Evolutionary conservation across 805 yeast species (phyloP), one percentile per base, ranked within the genome.

Genomic region (Barnettozyma sucrosica): DNA sequence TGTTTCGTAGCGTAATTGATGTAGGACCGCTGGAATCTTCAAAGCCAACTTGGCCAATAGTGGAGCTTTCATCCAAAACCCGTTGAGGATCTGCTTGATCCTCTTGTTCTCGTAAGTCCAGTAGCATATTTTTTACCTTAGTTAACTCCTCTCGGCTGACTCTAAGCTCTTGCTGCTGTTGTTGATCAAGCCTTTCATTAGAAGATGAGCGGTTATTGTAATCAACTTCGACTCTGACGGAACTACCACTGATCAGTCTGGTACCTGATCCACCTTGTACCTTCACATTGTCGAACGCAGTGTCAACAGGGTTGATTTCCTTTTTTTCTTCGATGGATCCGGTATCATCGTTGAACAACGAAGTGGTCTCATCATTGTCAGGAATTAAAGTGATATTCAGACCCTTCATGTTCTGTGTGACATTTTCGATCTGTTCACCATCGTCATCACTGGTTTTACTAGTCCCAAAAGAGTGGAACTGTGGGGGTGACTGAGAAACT

Each of bases 171-270:
- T 23, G 24, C 16, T 37, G 26, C 26, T 20, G 18, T n/a, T 14
- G 5, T 19, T n/a, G 24, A n/a, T 25, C 5, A 13, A n/a, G 11
- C 23, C 18, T 11, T 21, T 37, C 26, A 25, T 5, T 26, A 18
- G 20, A 16, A n/a, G 20, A 11, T 7, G 20, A n/a, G n/a, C 25
- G 16, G 33, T 24, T 39, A n/a, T 39, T 14, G 16, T 39, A 39
- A 25, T 39, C 42, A n/a, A 39, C 9, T 23, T 39, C 42, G 7
- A 25, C 42, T 24, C n/a, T n/a, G n/a, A 39, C 42, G 16, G 42
- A 39, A 21, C 42, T 39, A 13, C 42, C 42, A 26, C 42, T 39
- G 10, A 25, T 14, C 21, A 25, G 11, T 25, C 33, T 36, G 23
- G 16, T 7, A 6, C 18, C 33, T 19, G 28, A 19, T 34, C 20